These are phyloP conservation scores for Ceratocystis harringtonii DNA, from an alignment of 2,329 filamentous ascomycete species.

Conservation along the genomic window DNA sequence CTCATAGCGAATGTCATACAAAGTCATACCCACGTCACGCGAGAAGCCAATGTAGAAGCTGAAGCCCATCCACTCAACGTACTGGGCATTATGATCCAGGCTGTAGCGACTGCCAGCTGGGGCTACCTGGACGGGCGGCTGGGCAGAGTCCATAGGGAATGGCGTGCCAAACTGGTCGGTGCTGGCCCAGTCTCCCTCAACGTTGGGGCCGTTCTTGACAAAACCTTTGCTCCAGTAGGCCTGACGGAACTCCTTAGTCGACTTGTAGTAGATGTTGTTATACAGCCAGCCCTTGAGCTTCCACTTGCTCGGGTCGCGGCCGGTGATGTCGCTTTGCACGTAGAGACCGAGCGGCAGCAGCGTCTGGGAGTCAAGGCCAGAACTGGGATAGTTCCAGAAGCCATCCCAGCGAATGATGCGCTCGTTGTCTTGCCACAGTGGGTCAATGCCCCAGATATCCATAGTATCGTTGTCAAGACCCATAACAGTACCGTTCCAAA, in stretches of 20 bases:
- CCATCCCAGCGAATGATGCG: slow-evolving; percentile 28
- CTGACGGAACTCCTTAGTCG: slow-evolving; percentile 24
- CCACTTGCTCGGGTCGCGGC: slow-evolving; percentile 30
- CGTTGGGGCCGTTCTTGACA: slow-evolving; percentile 25
- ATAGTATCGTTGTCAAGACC: slow-evolving; percentile 23
- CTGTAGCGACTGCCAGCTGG: slow-evolving; percentile 29
- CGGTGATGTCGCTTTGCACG: slow-evolving; percentile 29
- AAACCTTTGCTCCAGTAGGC: slow-evolving; percentile 28
- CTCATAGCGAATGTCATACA: slow-evolving; percentile 37
- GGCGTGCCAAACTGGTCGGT: slow-evolving; percentile 24
- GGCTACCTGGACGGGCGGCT: slow-evolving; percentile 26
- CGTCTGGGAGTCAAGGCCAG: slow-evolving; percentile 24
- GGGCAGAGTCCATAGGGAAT: slow-evolving; percentile 25
- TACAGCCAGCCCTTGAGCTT: slow-evolving; percentile 31
- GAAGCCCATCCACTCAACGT: slow-evolving; percentile 39
- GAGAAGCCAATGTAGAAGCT: slow-evolving; percentile 35
- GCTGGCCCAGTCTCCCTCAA: slow-evolving; percentile 25
- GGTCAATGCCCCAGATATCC: slow-evolving; percentile 25
- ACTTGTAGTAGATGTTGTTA: slow-evolving; percentile 27
- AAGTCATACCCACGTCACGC: slow-evolving; percentile 30
- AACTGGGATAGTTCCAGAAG: slow-evolving; percentile 28
- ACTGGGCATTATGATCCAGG: slow-evolving; percentile 31
- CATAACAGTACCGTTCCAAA: slow-evolving; percentile 26
- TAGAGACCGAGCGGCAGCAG: slow-evolving; percentile 33
- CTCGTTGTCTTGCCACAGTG: slow-evolving; percentile 28